Evolutionary conservation across 2,329 filamentous ascomycete genomes (phyloP).

Genomic region (Fusarium nurragi): DNA sequence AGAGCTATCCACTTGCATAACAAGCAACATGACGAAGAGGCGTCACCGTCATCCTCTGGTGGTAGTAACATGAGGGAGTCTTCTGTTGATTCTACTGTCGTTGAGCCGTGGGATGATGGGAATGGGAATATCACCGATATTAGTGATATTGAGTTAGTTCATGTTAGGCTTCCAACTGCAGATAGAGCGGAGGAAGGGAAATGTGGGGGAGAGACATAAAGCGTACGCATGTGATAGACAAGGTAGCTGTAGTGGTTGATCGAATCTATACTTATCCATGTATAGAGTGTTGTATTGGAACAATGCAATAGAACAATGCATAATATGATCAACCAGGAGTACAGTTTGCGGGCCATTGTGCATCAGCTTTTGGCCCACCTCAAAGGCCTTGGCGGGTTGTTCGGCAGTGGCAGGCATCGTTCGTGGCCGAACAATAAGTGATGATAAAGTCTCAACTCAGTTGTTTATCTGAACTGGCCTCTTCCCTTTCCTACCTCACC

Average conservation of each 20-base stretch:
- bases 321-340: neutral
- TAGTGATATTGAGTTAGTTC: neutral
- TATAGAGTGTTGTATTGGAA: too few species aligned
- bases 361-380: neutral
- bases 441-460: neutral
- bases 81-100: neutral
- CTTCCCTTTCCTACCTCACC: neutral
- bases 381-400: neutral
- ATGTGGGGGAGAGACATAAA: too few species aligned
- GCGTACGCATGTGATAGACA: too few species aligned
- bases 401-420: neutral
- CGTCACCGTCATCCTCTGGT: rapidly evolving
- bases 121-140: neutral
- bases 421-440: neutral
- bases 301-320: neutral
- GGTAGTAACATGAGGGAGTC: neutral
- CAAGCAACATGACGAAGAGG: neutral
- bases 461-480: neutral
- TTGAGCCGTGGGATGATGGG: neutral
- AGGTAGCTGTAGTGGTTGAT: too few species aligned
- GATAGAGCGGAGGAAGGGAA: neutral
- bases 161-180: neutral
- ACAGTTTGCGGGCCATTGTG: neutral
- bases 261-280: too few species aligned
- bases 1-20: neutral